phyloP scores from a whole-genome alignment of 2,329 filamentous ascomycete species.

The Albifimbria verrucaria region DNA sequence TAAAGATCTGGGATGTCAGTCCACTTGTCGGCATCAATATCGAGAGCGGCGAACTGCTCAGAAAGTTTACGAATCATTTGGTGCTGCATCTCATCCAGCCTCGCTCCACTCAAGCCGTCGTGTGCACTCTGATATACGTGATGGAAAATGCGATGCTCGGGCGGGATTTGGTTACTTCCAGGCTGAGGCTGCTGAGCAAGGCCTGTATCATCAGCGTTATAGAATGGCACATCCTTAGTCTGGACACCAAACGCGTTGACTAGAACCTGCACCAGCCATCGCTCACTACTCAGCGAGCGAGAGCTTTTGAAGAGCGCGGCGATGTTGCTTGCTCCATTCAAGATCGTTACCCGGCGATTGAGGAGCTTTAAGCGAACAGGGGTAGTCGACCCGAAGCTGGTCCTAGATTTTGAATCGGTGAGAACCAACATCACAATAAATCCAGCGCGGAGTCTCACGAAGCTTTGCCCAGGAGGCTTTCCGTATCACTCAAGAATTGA shows the following conservation, averaged over 20 bases:
- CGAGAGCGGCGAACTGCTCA: not conserved
- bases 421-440: not conserved
- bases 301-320: slow-evolving; percentile 6
- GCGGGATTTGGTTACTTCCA: not conserved
- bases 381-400: slow-evolving; percentile 3
- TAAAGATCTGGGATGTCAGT: slow-evolving; percentile 3
- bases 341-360: slow-evolving; percentile 2
- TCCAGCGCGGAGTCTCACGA: slow-evolving; percentile 5
- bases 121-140: slow-evolving; percentile 5
- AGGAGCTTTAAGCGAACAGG: slow-evolving; percentile 8
- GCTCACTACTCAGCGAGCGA: slow-evolving; percentile 4
- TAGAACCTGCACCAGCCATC: slow-evolving; percentile 7
- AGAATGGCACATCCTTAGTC: slow-evolving; percentile 1
- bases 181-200: slow-evolving; percentile 2
- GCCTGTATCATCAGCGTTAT: slow-evolving; percentile 5
- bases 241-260: slow-evolving; percentile 6
- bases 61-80: slow-evolving; percentile 1
- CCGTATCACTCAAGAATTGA: slow-evolving; percentile 6
- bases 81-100: slow-evolving; percentile 3
- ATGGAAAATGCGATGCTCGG: slow-evolving; percentile 7
- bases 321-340: slow-evolving; percentile 6
- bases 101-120: slow-evolving; percentile 5
- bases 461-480: slow-evolving; percentile 4
- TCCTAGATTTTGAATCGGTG: slow-evolving; percentile 1
- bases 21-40: not conserved